phyloP scores from a whole-genome alignment of 495 filamentous ascomycete genomes.

The Aspergillus wentii region DNA sequence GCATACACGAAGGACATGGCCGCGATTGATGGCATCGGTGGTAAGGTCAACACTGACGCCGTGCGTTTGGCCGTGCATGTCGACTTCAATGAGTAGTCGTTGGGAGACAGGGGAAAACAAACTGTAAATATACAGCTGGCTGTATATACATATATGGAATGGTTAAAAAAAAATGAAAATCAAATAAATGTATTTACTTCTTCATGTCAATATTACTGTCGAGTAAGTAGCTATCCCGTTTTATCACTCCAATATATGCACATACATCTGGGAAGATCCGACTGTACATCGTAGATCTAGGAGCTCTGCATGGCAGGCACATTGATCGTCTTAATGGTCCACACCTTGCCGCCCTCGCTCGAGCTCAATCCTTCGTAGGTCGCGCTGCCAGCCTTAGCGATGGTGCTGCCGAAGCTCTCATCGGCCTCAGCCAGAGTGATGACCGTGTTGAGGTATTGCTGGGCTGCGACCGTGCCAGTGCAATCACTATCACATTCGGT shows the following conservation, averaged over 20 bases:
- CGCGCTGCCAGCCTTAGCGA: constrained; percentile 20
- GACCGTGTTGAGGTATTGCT: constrained; percentile 29
- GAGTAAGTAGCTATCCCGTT: too few species aligned
- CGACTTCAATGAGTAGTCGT: constrained; percentile 24
- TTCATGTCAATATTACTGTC: too few species aligned
- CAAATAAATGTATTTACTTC: too few species aligned
- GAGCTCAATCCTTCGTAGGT: constrained; percentile 25
- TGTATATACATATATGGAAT: too few species aligned
- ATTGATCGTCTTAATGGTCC: constrained; percentile 27
- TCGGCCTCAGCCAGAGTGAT: constrained; percentile 31
- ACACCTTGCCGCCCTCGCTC: constrained; percentile 27
- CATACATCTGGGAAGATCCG: too few species aligned
- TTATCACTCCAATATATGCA: too few species aligned
- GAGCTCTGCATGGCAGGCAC: constrained; percentile 28
- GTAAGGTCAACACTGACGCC: constrained; percentile 22
- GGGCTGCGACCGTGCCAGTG: constrained; percentile 27
- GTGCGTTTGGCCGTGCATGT: constrained; percentile 24
- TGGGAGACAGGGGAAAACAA: too few species aligned
- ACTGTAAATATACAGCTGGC: too few species aligned
- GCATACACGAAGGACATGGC: constrained; percentile 28
- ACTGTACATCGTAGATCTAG: too few species aligned
- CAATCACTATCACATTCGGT: constrained; percentile 31
- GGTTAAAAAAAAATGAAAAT: too few species aligned
- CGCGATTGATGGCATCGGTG: constrained; percentile 31
- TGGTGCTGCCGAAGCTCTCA: constrained; percentile 27